phyloP scores from a whole-genome alignment of 1,284 basidiomycete species.

The Ceratobasidium sp. region DNA sequence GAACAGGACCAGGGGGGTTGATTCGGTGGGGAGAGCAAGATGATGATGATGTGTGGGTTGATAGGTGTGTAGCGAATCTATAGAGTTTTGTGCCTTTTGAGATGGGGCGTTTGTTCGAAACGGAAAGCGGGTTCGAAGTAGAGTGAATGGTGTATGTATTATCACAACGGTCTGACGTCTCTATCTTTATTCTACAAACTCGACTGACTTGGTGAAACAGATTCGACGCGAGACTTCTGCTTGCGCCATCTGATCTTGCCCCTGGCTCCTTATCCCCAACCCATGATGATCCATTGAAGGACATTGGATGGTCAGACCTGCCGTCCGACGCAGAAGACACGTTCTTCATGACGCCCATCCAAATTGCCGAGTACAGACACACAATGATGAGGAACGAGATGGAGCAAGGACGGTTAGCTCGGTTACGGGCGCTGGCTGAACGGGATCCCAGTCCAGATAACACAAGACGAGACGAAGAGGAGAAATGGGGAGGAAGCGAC shows the following conservation, averaged over 20 bases:
- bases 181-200: slow-evolving; percentile 37
- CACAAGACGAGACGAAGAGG: slow-evolving; percentile 54
- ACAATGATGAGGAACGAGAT: slow-evolving; percentile 70
- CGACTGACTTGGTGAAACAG: slow-evolving; percentile 53
- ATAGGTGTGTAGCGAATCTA: slow-evolving; percentile 62
- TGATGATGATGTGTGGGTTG: slow-evolving; percentile 55
- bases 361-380: slow-evolving; percentile 68
- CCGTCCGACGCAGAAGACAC: slow-evolving; percentile 83
- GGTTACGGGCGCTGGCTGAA: slow-evolving; percentile 63
- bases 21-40: slow-evolving; percentile 49
- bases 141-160: slow-evolving; percentile 41
- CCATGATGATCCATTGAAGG: slow-evolving; percentile 36
- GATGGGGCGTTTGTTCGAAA: no score
- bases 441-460: no score
- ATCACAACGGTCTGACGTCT: slow-evolving; percentile 31
- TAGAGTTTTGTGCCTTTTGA: no score
- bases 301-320: slow-evolving; percentile 74
- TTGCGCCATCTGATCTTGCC: slow-evolving; percentile 58
- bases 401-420: slow-evolving; percentile 65
- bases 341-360: slow-evolving; percentile 73
- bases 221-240: slow-evolving; percentile 77
- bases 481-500: slow-evolving; percentile 69
- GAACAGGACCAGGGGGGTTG: slow-evolving; percentile 41
- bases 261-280: slow-evolving; percentile 45
- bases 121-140: slow-evolving; percentile 42